phyloP scores from a whole-genome alignment of 2,329 filamentous ascomycete species.

The Fusarium nygamai region DNA sequence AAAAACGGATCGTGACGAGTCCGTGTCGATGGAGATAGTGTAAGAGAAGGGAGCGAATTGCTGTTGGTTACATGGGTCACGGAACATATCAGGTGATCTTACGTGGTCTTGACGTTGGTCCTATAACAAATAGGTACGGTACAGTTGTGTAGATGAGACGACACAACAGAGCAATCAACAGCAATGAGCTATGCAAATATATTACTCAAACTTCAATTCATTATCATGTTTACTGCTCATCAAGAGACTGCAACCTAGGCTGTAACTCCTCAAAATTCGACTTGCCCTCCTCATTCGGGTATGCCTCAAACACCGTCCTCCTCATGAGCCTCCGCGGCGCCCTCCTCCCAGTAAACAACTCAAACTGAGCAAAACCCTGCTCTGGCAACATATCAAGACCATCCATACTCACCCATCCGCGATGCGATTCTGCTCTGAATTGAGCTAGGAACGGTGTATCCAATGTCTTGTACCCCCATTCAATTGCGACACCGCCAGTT shows the following conservation, averaged over 20 bases:
- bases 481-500: constrained; percentile 80
- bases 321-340: constrained; percentile 72
- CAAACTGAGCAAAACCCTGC: constrained; percentile 84
- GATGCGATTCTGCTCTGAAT: constrained; percentile 66
- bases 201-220: background rate
- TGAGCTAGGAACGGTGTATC: constrained; percentile 77
- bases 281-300: constrained; percentile 54
- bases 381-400: constrained; percentile 80
- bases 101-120: too few species aligned
- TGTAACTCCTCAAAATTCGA: constrained; percentile 54
- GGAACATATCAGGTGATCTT: too few species aligned
- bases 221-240: constrained; percentile 42
- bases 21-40: too few species aligned
- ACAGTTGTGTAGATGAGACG: too few species aligned
- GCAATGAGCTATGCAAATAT: too few species aligned
- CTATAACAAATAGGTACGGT: too few species aligned
- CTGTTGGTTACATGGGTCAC: too few species aligned
- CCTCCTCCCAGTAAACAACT: constrained; percentile 75
- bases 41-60: too few species aligned
- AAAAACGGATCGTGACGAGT: too few species aligned
- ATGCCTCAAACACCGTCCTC: constrained; percentile 65
- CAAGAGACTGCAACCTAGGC: constrained; percentile 41
- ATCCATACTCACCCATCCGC: constrained; percentile 79
- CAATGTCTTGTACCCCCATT: constrained; percentile 78
- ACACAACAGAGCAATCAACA: too few species aligned